A percentile compares a stretch with the other conserved stretches of the same genome.
These are phyloP conservation scores for Epichloe coenophiala DNA, from an alignment of 2,329 filamentous ascomycete species.

Conservation along the genomic window DNA sequence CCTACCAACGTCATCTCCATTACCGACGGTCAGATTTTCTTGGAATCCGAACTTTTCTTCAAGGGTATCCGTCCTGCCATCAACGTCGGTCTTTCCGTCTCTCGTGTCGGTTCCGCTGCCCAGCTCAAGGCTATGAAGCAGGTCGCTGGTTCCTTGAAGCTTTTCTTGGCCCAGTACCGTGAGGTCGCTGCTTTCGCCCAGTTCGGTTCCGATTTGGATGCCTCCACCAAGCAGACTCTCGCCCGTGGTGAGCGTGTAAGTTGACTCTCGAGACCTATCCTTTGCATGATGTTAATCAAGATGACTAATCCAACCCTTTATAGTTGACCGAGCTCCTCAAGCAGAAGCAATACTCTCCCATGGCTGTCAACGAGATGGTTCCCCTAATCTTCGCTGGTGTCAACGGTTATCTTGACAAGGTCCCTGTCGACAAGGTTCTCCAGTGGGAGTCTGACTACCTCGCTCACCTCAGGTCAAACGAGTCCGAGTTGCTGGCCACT, in stretches of 20 bases:
- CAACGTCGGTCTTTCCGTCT: slow-evolving; percentile 99
- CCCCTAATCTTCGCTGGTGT: slow-evolving; percentile 98
- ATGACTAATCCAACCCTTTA: slow-evolving; percentile 9
- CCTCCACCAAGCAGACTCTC: slow-evolving; percentile 96
- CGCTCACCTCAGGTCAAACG: slow-evolving; percentile 79
- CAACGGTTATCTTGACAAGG: slow-evolving; percentile 81
- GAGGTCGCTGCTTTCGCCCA: slow-evolving; percentile 98
- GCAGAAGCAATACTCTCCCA: slow-evolving; percentile 99
- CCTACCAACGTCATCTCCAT: slow-evolving; percentile 99
- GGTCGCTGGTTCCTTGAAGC: slow-evolving; percentile 98
- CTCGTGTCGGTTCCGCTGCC: slow-evolving; percentile 97
- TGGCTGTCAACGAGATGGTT: slow-evolving; percentile 99
- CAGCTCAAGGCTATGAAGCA: slow-evolving; percentile 99
- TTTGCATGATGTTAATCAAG: neutral
- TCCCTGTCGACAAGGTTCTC: slow-evolving; percentile 85
- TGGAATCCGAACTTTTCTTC: slow-evolving; percentile 99
- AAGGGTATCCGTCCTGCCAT: slow-evolving; percentile 99
- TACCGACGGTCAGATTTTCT: slow-evolving; percentile 98
- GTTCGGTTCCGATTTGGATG: slow-evolving; percentile 99
- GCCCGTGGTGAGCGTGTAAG: slow-evolving; percentile 93
- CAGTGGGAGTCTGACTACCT: slow-evolving; percentile 93
- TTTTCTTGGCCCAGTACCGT: slow-evolving; percentile 99
- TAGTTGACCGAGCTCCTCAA: slow-evolving; percentile 91
- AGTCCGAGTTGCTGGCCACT: slow-evolving; percentile 65
- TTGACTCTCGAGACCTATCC: slow-evolving; percentile 11